A percentile compares a stretch with the other conserved stretches of the same genome.
These are phyloP conservation scores for Acaromyces ingoldii DNA, from an alignment of 1,284 basidiomycete species.

Conservation along the genomic window DNA sequence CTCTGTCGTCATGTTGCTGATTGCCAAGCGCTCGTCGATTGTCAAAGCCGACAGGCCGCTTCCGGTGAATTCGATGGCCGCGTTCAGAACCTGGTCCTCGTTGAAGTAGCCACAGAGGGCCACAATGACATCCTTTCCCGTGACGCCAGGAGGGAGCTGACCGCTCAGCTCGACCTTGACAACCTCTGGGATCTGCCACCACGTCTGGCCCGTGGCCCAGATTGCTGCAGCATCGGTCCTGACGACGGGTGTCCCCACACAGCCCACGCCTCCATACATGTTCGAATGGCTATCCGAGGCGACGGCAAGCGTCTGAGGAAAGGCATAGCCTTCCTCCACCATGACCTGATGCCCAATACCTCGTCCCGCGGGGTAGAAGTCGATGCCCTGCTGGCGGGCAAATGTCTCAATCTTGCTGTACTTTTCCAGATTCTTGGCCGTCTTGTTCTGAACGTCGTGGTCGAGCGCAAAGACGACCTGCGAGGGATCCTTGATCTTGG, in stretches of 20 bases:
- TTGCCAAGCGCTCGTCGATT: conserved; percentile 89
- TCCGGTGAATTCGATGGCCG: conserved; percentile 97
- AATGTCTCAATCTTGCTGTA: conserved; percentile 90
- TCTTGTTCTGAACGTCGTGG: conserved; percentile 97
- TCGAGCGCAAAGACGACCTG: conserved; percentile 95
- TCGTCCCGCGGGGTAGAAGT: conserved; percentile 95
- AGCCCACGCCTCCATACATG: conserved; percentile 97
- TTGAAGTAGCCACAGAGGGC: conserved; percentile 96
- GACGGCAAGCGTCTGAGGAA: conserved; percentile 54
- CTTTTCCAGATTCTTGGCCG: conserved; percentile 86
- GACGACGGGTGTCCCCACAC: conserved; percentile 86
- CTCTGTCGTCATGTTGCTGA: conserved; percentile 87
- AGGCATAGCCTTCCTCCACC: conserved; percentile 49
- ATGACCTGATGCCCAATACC: conserved; percentile 70
- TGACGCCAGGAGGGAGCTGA: conserved; percentile 76
- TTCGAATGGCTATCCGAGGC: conserved; percentile 97
- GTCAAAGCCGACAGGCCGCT: conserved; percentile 74
- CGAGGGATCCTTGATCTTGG: conserved; percentile 70
- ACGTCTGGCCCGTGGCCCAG: conserved; percentile 97
- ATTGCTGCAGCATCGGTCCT: conserved; percentile 80
- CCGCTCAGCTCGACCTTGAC: conserved; percentile 90
- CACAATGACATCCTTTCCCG: conserved; percentile 97
- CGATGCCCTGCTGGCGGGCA: conserved; percentile 75
- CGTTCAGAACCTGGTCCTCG: conserved; percentile 93
- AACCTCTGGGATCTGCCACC: conserved; percentile 99